These are phyloP conservation scores for Fusarium sororula DNA, from an alignment of 2,329 filamentous ascomycete genomes.

Conservation along the genomic window DNA sequence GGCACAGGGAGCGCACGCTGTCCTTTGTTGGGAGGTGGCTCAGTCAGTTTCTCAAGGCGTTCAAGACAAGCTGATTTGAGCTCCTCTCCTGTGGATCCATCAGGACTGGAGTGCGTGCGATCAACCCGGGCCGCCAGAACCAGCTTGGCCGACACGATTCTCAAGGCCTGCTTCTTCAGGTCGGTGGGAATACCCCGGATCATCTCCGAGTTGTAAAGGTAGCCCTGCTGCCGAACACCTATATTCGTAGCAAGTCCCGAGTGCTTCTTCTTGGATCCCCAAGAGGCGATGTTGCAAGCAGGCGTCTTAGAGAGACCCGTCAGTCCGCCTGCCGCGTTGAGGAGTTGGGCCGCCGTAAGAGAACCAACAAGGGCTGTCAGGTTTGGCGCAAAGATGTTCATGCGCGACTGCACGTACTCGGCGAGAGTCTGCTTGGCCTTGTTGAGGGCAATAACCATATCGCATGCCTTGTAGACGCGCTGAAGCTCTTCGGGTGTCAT, in stretches of 20 bases:
- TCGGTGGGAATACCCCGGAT: constrained; percentile 86
- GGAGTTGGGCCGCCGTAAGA: constrained; percentile 92
- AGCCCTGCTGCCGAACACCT: constrained; percentile 89
- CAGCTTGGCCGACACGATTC: constrained; percentile 92
- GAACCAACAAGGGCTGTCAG: constrained; percentile 90
- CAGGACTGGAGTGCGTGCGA: constrained; percentile 80
- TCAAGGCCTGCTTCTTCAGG: constrained; percentile 91
- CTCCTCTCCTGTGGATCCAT: constrained; percentile 84
- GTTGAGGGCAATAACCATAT: constrained; percentile 89
- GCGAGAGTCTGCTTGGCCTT: constrained; percentile 86
- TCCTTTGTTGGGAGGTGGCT: constrained; percentile 89
- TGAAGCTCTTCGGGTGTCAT: constrained; percentile 80
- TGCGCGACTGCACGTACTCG: constrained; percentile 95
- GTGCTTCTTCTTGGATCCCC: constrained; percentile 88
- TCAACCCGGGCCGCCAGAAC: constrained; percentile 94
- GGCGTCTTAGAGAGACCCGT: constrained; percentile 91
- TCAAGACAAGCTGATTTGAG: constrained; percentile 85
- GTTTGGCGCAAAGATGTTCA: constrained; percentile 96
- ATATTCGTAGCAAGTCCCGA: constrained; percentile 92
- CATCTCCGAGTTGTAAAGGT: constrained; percentile 90
- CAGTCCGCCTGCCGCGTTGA: constrained; percentile 91
- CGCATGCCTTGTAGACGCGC: constrained; percentile 79
- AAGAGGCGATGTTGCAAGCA: constrained; percentile 88
- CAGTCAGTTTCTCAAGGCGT: constrained; percentile 90
- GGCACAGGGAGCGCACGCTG: constrained; percentile 87